These are phyloP conservation scores for Dimocarpus longan DNA, from an alignment of 345 rosid genomes.

Conservation along the genomic window DNA sequence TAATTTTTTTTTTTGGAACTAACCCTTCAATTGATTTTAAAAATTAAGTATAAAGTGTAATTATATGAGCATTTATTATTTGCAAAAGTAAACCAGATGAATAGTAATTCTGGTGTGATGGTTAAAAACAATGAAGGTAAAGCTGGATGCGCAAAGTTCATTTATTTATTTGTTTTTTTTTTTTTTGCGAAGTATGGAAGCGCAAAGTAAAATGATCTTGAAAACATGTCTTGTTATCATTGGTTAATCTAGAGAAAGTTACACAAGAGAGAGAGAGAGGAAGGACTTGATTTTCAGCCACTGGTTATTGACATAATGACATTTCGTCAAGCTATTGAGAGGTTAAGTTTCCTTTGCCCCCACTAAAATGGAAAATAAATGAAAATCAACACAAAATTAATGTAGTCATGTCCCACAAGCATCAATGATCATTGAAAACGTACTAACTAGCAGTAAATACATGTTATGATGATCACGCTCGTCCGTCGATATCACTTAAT, in stretches of 20 bases:
- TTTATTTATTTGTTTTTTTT: too few relatives aligned
- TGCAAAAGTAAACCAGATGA: too few relatives aligned
- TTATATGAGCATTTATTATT: too few relatives aligned
- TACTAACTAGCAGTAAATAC: constrained; percentile 6
- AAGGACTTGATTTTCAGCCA: not conserved
- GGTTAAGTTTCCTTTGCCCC: not conserved
- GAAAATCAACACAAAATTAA: not conserved
- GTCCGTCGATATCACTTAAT: constrained; percentile 5
- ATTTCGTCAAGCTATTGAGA: not conserved
- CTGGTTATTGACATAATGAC: not conserved
- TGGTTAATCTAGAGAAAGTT: not conserved
- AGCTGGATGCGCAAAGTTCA: too few relatives aligned
- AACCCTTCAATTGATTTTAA: too few relatives aligned
- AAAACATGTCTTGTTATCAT: constrained; percentile 5
- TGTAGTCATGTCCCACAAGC: constrained; percentile 1
- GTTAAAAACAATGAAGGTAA: not conserved
- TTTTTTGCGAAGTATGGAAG: not conserved
- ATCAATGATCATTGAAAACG: not conserved
- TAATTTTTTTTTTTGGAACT: too few relatives aligned
- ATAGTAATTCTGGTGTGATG: too few relatives aligned
- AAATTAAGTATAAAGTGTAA: too few relatives aligned
- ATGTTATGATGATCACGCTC: not conserved
- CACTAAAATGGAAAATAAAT: not conserved
- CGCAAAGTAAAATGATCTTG: not conserved
- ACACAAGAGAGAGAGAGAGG: not conserved